phyloP scores from a whole-genome alignment of 2,329 filamentous ascomycete species.

The Colletotrichum somersetense region DNA sequence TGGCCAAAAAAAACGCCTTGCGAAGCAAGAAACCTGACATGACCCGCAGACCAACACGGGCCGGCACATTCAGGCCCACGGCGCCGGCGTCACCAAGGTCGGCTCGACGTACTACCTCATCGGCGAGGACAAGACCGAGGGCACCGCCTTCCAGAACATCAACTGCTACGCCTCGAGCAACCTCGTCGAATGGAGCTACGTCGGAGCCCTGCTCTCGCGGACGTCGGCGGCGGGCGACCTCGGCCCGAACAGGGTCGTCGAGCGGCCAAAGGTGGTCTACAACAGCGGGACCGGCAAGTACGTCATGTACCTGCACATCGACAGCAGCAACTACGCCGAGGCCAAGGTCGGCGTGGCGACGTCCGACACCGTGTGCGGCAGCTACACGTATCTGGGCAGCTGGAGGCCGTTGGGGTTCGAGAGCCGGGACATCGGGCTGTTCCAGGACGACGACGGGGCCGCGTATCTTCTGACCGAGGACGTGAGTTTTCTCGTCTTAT shows the following conservation, averaged over 20 bases:
- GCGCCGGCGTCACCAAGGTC: slow-evolving; percentile 68
- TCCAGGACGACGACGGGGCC: slow-evolving; percentile 71
- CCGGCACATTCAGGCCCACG: slow-evolving; percentile 75
- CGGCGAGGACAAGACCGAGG: slow-evolving; percentile 77
- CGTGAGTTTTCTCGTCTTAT: slow-evolving; percentile 21
- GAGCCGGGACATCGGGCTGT: slow-evolving; percentile 68
- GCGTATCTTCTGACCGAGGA: slow-evolving; percentile 74
- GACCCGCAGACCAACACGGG: slow-evolving; percentile 55
- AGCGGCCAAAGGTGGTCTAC: slow-evolving; percentile 77
- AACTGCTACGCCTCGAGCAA: slow-evolving; percentile 77
- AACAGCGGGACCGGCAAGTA: slow-evolving; percentile 73
- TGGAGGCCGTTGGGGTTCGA: slow-evolving; percentile 51
- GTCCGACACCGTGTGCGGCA: slow-evolving; percentile 69
- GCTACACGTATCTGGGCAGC: slow-evolving; percentile 59
- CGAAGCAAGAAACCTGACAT: background rate
- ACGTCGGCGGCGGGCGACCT: slow-evolving; percentile 65
- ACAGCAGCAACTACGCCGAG: slow-evolving; percentile 70
- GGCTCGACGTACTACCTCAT: slow-evolving; percentile 74
- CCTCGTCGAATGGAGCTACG: slow-evolving; percentile 74
- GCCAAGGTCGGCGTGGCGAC: slow-evolving; percentile 75
- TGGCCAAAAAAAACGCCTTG: background rate
- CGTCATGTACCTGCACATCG: slow-evolving; percentile 78
- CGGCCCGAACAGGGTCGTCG: slow-evolving; percentile 72
- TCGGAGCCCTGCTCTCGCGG: slow-evolving; percentile 68
- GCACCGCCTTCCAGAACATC: slow-evolving; percentile 71